A percentile compares a stretch with the other conserved stretches of the same genome.
phyloP scores from a whole-genome alignment of 2,329 filamentous ascomycete genomes.

The Dendrostoma leiphaemia region DNA sequence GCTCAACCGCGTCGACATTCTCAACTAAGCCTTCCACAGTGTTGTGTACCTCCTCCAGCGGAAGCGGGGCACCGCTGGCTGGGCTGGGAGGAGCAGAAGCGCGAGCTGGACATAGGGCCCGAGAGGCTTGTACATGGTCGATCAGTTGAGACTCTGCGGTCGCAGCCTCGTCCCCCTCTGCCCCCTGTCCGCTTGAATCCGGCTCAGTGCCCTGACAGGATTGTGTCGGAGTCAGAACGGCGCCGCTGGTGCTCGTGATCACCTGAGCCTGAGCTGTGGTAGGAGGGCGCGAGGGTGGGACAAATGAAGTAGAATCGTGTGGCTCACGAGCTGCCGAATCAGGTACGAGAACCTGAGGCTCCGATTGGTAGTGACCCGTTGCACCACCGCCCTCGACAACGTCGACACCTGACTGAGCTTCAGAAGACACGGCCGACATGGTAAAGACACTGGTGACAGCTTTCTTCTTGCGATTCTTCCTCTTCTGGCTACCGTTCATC shows the following conservation, averaged over 20 bases:
- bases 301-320: not conserved
- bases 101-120: not conserved
- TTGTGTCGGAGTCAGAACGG: not conserved
- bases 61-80: not conserved
- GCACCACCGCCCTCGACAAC: not conserved
- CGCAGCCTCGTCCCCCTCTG: not conserved
- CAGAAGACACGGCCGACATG: not conserved
- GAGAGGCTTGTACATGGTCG: not conserved
- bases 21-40: no score
- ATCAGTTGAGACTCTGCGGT: not conserved
- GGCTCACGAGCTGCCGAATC: not conserved
- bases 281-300: not conserved
- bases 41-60: not conserved
- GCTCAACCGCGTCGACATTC: not conserved
- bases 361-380: not conserved
- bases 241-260: not conserved
- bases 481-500: constrained; percentile 16
- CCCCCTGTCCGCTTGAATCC: no score
- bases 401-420: not conserved
- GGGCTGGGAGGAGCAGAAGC: not conserved
- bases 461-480: constrained; percentile 6
- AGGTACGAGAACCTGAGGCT: no score
- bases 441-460: not conserved
- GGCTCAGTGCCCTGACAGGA: not conserved
- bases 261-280: not conserved